Evolutionary conservation across 805 yeast species (phyloP).

Genomic region (Ogataea trehaloabstinens): DNA sequence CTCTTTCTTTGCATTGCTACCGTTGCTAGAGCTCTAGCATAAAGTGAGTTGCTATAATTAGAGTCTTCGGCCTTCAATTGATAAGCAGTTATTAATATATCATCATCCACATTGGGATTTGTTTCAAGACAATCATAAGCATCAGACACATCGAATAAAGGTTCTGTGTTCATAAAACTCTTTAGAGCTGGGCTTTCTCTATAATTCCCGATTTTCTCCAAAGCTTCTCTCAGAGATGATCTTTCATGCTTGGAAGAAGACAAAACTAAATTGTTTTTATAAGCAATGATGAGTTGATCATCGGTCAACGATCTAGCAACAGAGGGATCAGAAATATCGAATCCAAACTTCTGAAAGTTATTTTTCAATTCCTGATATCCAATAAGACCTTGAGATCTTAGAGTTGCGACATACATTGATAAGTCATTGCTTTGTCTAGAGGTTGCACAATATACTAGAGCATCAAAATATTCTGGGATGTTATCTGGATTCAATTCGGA

Average conservation of each 20-base stretch:
- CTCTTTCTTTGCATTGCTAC: constrained; percentile 61
- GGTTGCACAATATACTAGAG: constrained; percentile 50
- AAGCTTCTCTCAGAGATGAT: constrained; percentile 36
- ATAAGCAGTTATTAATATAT: constrained; percentile 72
- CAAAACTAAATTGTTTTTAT: constrained; percentile 25
- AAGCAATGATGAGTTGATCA: constrained; percentile 26
- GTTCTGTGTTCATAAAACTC: constrained; percentile 46
- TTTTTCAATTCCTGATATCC: constrained; percentile 45
- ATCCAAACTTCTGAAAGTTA: constrained; percentile 28
- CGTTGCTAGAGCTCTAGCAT: constrained; percentile 58
- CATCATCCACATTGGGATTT: constrained; percentile 57
- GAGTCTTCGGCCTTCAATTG: constrained; percentile 59
- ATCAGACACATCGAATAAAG: constrained; percentile 39
- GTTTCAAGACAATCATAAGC: constrained; percentile 55
- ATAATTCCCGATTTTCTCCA: constrained; percentile 37
- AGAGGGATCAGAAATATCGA: constrained; percentile 23
- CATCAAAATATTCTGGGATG: constrained; percentile 55
- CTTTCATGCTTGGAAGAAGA: constrained; percentile 23
- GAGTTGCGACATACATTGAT: constrained; percentile 41
- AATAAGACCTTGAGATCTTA: constrained; percentile 49
- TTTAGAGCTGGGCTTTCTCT: constrained; percentile 36
- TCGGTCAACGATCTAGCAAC: constrained; percentile 21
- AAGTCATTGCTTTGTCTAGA: constrained; percentile 45
- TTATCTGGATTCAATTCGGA: constrained; percentile 41
- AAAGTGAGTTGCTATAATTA: constrained; percentile 38